Percentiles rank a stretch among this genome's conserved stretches.
Evolutionary conservation across 129 eudicot species (phyloP).

Genomic region (Artemisia tridentata): DNA sequence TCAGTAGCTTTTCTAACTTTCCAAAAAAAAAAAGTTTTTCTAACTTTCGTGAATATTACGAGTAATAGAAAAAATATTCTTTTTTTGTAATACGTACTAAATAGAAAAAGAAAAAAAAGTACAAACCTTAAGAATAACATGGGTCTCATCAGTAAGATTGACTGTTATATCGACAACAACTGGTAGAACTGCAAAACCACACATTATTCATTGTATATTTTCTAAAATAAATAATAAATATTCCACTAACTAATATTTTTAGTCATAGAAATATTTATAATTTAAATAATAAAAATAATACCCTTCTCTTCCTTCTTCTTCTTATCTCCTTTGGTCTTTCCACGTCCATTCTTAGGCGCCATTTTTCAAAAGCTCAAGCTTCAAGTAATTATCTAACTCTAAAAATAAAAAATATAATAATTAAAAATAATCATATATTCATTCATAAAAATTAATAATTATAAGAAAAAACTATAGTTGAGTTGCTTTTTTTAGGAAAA

Average conservation of each 20-base stretch:
- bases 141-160: conserved; percentile 88
- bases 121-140: conserved; percentile 83
- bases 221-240: background rate
- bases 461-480: too few relatives aligned
- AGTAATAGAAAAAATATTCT: background rate
- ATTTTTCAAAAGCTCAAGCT: conserved; percentile 43
- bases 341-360: conserved; percentile 97
- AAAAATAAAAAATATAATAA: background rate
- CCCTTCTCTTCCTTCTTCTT: conserved; percentile 99
- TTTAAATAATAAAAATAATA: conserved; percentile 12
- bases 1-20: background rate
- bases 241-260: background rate
- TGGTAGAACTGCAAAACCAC: conserved; percentile 79
- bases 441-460: too few relatives aligned
- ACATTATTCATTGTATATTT: background rate
- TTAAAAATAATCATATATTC: background rate
- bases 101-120: background rate
- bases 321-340: conserved; percentile 95
- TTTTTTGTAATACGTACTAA: background rate
- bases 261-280: background rate
- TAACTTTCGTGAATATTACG: background rate
- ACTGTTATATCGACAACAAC: conserved; percentile 81
- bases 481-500: background rate
- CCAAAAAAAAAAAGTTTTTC: background rate
- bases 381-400: conserved; percentile 9